Percentiles rank a stretch among this genome's conserved stretches.
These are phyloP conservation scores for Medicago lupulina DNA, from an alignment of 306 rosid genomes.

Conservation along the genomic window DNA sequence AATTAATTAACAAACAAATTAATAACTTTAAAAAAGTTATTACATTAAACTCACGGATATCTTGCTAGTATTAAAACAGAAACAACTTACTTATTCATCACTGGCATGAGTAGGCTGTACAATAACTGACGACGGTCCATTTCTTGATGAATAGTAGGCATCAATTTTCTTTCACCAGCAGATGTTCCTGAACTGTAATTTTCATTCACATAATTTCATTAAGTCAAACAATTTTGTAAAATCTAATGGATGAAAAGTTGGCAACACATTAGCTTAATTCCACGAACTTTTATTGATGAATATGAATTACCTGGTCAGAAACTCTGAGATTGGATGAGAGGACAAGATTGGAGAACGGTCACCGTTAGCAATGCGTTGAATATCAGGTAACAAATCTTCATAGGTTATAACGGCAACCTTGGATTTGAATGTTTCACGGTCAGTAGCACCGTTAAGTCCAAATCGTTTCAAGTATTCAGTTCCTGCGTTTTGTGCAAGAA, in stretches of 20 bases:
- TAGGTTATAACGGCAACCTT: conserved; percentile 73
- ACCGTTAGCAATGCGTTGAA: conserved; percentile 88
- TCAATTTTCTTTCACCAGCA: conserved; percentile 88
- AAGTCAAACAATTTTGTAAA: too few relatives aligned
- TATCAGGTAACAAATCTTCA: conserved; percentile 80
- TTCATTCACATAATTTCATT: neutral
- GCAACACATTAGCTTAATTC: too few relatives aligned
- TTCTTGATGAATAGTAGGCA: conserved; percentile 82
- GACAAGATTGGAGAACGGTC: conserved; percentile 78
- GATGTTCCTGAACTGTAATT: conserved; percentile 89
- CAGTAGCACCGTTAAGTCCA: conserved; percentile 67
- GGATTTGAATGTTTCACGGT: conserved; percentile 70
- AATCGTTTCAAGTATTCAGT: conserved; percentile 74
- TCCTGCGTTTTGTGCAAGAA: conserved; percentile 65
- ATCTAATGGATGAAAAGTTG: too few relatives aligned
- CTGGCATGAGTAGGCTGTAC: conserved; percentile 88
- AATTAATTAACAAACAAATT: neutral
- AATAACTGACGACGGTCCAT: conserved; percentile 79
- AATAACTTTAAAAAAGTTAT: too few relatives aligned
- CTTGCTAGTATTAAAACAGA: too few relatives aligned
- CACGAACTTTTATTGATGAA: too few relatives aligned
- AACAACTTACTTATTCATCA: conserved; percentile 72
- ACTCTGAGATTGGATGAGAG: conserved; percentile 81
- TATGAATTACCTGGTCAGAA: conserved; percentile 74
- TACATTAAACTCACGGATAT: neutral